These are phyloP conservation scores for Plasmodium vinckei DNA, from an alignment of 169 alveolate genomes.

Conservation along the genomic window DNA sequence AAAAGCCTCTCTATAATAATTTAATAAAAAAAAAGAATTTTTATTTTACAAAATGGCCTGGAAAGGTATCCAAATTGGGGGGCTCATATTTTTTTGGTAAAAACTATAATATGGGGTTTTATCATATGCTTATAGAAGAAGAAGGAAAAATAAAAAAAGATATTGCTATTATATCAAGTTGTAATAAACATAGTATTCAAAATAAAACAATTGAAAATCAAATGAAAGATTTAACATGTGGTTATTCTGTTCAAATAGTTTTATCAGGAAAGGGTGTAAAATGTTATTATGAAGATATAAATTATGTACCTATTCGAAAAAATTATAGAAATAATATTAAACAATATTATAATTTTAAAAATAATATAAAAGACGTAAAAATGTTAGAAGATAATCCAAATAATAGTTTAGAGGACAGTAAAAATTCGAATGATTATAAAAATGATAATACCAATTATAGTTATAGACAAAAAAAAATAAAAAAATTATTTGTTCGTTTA, in stretches of 20 bases:
- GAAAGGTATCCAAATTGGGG: conserved; percentile 81
- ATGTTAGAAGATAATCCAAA: conserved; percentile 18
- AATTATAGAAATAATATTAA: conserved; percentile 54
- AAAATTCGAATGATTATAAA: background rate
- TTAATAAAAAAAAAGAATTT: conserved; percentile 79
- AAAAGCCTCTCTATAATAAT: conserved; percentile 31
- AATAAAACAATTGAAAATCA: conserved; percentile 82
- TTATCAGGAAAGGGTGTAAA: conserved; percentile 91
- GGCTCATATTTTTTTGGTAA: conserved; percentile 80
- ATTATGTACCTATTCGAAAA: conserved; percentile 38
- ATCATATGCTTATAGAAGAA: conserved; percentile 74
- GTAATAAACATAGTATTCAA: conserved; percentile 71
- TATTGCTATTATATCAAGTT: conserved; percentile 82
- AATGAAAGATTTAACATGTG: conserved; percentile 85
- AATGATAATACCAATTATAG: conserved; percentile 22
- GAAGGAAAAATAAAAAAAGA: conserved; percentile 77
- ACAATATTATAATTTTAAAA: conserved; percentile 60
- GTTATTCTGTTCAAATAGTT: conserved; percentile 88
- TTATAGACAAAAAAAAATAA: conserved; percentile 81
- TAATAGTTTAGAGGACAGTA: conserved; percentile 1
- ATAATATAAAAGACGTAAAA: conserved; percentile 16
- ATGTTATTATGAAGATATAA: conserved; percentile 86
- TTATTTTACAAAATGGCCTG: conserved; percentile 85
- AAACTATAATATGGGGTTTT: conserved; percentile 75
- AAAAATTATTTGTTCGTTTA: conserved; percentile 87